These are phyloP conservation scores for Cystobasidium onofrii DNA, from an alignment of 768 basidiomycete species.

Conservation along the genomic window DNA sequence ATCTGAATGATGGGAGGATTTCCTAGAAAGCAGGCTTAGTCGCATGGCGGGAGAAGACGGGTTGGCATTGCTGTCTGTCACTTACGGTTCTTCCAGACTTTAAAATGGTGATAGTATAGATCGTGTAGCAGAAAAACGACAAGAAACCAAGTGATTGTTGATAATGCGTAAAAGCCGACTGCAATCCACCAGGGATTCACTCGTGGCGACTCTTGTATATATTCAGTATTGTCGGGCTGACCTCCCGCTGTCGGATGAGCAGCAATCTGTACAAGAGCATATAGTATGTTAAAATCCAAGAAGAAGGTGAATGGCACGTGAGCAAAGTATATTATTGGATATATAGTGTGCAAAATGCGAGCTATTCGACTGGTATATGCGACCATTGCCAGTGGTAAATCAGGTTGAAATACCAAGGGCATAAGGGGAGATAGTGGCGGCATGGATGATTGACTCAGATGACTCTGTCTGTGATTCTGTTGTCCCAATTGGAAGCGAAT, in stretches of 20 bases:
- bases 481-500: not conserved
- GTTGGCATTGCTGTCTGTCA: not conserved
- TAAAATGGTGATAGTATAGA: not conserved
- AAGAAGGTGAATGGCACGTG: slow-evolving; percentile 11
- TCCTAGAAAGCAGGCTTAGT: too few species aligned
- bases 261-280: slow-evolving; percentile 22
- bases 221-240: not conserved
- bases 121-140: slow-evolving; percentile 1
- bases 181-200: slow-evolving; percentile 18
- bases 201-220: not conserved
- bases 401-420: slow-evolving; percentile 9
- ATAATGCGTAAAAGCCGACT: slow-evolving; percentile 13
- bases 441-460: not conserved
- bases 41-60: too few species aligned
- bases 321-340: slow-evolving; percentile 38
- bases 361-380: slow-evolving; percentile 30
- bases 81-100: slow-evolving; percentile 15
- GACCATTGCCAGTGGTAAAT: slow-evolving; percentile 3
- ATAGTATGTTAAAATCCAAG: slow-evolving; percentile 8
- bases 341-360: slow-evolving; percentile 37
- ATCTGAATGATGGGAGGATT: not conserved
- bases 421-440: not conserved
- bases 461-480: not conserved
- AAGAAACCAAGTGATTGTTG: not conserved
- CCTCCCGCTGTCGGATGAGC: not conserved